Base-by-base conservation (phyloP, 805 yeast species). In the Saccharomycopsis malanga region DNA sequence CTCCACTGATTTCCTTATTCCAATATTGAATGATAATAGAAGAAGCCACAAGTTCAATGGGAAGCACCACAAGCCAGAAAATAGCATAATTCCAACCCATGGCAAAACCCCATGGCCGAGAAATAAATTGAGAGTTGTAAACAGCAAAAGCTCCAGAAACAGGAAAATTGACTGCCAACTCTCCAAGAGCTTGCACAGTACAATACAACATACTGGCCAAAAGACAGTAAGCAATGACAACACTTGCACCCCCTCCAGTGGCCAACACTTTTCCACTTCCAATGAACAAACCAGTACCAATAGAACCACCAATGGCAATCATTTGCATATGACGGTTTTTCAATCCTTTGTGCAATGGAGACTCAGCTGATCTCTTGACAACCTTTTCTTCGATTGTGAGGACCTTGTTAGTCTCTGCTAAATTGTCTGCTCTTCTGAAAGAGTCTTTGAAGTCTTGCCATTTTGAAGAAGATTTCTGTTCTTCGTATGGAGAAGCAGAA, bases 301-400 rank as follows among this genome's bases (percentile, higher is more conserved):
- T 81, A 40, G 91, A 81, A 41, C 93, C 88, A 48, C 91, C 91
- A 46, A 87, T 70, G 34, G 94, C 87, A 56, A 86, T 82, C 78
- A 84, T 77, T 51, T 77, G 73, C 50, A 81, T 75, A 54, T 82
- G 88, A 7, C 44, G 21, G 22, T 23, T 30, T n/a, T 41, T 41
- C 20, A 41, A 41, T 22, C 40, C 18, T 24, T 37, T 37, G 12
- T 9, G n/a, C 22, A 21, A 37, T 9, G 40, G 40, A 21, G 40
- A 37, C n/a, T 23, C 24, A 12, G 29, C 29, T 5, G 27, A 12
- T 17, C 18, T 6, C 40, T 23, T 37, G 40, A 24, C 15, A 32
- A 32, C 17, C 17, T n/a, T 32, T n/a, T 32, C 36, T 7, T 7
- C 36, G 17, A 18, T n/a, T 6, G 40, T 12, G 14, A 21, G 23